A percentile compares a stretch with the other conserved stretches of the same genome.
phyloP scores from a whole-genome alignment of 257 asterid species.

The Przewalskia tangutica region DNA sequence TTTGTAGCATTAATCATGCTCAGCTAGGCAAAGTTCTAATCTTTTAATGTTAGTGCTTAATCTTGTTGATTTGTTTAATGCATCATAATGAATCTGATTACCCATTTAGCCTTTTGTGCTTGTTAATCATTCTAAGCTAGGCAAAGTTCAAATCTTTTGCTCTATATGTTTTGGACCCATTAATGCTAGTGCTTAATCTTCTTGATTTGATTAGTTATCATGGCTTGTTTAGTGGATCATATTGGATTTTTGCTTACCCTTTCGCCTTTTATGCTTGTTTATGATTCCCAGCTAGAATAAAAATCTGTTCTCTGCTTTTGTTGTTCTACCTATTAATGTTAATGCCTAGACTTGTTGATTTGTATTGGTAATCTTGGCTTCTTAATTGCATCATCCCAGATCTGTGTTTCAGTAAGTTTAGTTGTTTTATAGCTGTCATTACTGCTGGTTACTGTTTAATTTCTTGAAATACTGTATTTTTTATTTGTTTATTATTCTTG shows the following conservation, averaged over 20 bases:
- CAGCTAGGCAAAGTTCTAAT: no score
- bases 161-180: not conserved
- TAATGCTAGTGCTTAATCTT: not conserved
- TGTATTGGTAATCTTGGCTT: not conserved
- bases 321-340: not conserved
- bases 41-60: no score
- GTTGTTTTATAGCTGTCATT: not conserved
- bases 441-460: not conserved
- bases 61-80: no score
- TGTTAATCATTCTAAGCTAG: not conserved
- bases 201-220: not conserved
- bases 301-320: not conserved
- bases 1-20: no score
- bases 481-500: not conserved
- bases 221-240: not conserved
- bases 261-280: not conserved
- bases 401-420: not conserved
- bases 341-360: not conserved
- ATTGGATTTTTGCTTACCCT: not conserved
- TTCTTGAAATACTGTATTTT: slow-evolving; percentile 6
- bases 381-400: not conserved
- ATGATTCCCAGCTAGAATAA: not conserved
- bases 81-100: not conserved
- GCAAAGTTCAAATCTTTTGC: not conserved
- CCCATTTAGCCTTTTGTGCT: not conserved